Evolutionary conservation across 352 stramenopile genomes (phyloP).

Genomic region (Elongisporangium undulatum): DNA sequence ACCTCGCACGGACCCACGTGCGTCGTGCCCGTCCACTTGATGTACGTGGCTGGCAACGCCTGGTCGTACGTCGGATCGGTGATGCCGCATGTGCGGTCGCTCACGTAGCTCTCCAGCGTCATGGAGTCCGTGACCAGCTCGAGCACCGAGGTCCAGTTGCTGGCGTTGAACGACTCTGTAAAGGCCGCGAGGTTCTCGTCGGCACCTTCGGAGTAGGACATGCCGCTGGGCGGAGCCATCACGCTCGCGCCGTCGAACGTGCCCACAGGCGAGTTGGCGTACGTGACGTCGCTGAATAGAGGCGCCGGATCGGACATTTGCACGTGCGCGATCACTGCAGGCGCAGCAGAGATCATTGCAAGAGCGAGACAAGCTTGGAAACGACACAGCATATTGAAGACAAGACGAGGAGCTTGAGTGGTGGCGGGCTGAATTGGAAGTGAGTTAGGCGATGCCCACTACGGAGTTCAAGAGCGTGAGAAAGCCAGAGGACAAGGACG

Average conservation of each 20-base stretch:
- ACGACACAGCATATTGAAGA: slow-evolving; percentile 11
- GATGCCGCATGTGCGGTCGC: no score
- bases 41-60: slow-evolving; percentile 25
- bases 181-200: slow-evolving; percentile 22
- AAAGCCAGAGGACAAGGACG: no score
- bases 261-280: slow-evolving; percentile 24
- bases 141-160: slow-evolving; percentile 22
- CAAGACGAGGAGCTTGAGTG: slow-evolving; percentile 1
- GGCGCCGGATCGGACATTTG: slow-evolving; percentile 26
- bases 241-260: slow-evolving; percentile 30
- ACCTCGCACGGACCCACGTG: slow-evolving; percentile 46
- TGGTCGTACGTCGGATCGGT: slow-evolving; percentile 23
- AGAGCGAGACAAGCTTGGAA: slow-evolving; percentile 3
- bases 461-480: no score
- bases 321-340: slow-evolving; percentile 20
- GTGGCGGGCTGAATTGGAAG: no score
- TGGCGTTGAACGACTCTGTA: slow-evolving; percentile 19
- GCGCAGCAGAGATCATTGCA: not conserved
- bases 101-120: slow-evolving; percentile 15
- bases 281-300: slow-evolving; percentile 24
- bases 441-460: no score
- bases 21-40: slow-evolving; percentile 37
- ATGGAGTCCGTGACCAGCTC: slow-evolving; percentile 17
- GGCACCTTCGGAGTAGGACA: slow-evolving; percentile 21
- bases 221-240: slow-evolving; percentile 26